A percentile compares a stretch with the other conserved stretches of the same genome.
These are phyloP conservation scores for Austroboletus olivaceoglutinosus DNA, from an alignment of 1,284 basidiomycete genomes.

Conservation along the genomic window DNA sequence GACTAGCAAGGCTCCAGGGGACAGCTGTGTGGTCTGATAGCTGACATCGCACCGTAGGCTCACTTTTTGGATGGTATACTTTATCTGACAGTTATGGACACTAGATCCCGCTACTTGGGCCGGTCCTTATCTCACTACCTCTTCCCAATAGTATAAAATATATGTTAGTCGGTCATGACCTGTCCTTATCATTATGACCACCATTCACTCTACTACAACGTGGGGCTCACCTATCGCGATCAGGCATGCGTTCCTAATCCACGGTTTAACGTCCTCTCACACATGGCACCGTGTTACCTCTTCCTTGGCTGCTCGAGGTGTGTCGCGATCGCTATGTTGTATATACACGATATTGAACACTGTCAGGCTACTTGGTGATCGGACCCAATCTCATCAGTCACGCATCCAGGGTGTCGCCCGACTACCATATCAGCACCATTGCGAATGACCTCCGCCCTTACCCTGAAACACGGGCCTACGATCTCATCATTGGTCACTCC, in stretches of 20 bases:
- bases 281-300: constrained; percentile 21
- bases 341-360: background rate
- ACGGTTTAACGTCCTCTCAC: constrained; percentile 25
- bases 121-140: no score
- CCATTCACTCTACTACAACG: constrained; percentile 12
- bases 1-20: no score
- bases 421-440: constrained; percentile 19
- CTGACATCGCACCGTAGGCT: no score
- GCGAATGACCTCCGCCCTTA: constrained; percentile 23
- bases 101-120: no score
- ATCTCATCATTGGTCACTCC: constrained; percentile 26
- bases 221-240: constrained; percentile 23
- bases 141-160: no score
- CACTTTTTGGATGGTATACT: no score
- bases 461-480: constrained; percentile 12
- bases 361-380: constrained; percentile 23
- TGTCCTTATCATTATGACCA: constrained; percentile 3
- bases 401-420: background rate
- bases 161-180: no score
- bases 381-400: constrained; percentile 25
- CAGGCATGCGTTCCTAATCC: constrained; percentile 20
- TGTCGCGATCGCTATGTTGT: background rate
- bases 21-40: no score
- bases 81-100: no score
- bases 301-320: constrained; percentile 24